Evolutionary conservation across 306 rosid species (phyloP), one percentile per base, ranked within the genome.

Genomic region (Citrullus colocynthis): DNA sequence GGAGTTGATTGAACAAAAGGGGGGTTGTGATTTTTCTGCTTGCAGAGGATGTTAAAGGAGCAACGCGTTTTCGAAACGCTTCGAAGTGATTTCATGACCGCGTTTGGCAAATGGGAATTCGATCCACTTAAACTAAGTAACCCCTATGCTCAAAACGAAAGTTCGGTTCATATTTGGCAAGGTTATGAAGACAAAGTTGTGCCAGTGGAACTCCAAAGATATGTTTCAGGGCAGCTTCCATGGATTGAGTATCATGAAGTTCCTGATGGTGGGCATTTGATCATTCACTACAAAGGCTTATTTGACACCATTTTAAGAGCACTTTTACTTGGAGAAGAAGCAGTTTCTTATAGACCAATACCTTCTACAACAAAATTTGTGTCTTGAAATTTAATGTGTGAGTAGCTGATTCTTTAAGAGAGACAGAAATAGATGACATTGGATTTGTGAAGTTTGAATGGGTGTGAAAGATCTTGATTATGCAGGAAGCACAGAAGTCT

Each of bases 181-280:
- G 98, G 98, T 9, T 90, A 80, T 42, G 98, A 94, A 80, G 98
- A 94, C 65, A 91, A 90, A 82, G 95, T 94, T 20, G 98, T 94
- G 81, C 97, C 98, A 49, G 83, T 87, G 74, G 76, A 90, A 80
- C 85, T 91, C 57, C 98, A 94, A 60, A 91, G 96, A 83, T 89
- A 82, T 78, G 78, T 94, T 69, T 78, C 93, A 48, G 80, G 74
- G 78, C 89, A 87, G 88, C 86, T 94, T n/a, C 96, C 93, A 0
- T 94, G 98, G 98, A 88, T 92, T 41, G 81, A 74, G 66, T 94
- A 94, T 58, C 95, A 94, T 83, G 98, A 94, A 83, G 96, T 94
- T 83, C 83, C 87, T 55, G 92, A 94, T 74, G 98, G 98, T 49
- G 98, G 98, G 7, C 98, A 94, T 86, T 84, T 94, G 85, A 85